Base-by-base conservation (phyloP, 106 monocot genomes). In the Dendrobium nobile region DNA sequence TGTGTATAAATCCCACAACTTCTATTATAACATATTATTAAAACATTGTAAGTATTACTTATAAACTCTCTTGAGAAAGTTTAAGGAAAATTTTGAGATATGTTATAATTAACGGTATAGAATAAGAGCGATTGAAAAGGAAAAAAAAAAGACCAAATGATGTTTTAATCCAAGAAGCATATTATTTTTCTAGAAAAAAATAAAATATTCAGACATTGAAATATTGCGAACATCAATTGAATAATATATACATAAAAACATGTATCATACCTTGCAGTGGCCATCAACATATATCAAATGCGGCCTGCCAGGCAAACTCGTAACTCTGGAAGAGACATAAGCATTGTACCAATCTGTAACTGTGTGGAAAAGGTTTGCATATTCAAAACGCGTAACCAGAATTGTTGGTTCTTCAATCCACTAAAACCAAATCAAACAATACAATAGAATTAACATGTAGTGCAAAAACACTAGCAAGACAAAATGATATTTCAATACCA, bases 321-420 rank as follows among this genome's bases (percentile, higher is more conserved):
- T 85, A 83, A 99, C 88, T 80, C 93, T 88, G 26, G 99, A 90
- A 82, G 89, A 88, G 73, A 83, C 91, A 87, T 99, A 99, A 54
- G 99, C 99, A 83, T 88, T 95, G 51, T 95, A 95, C 99, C 99
- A 99, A 85, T 99, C 99, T 6, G 99, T 99, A 74, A 93, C 85
- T 15, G 99, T 99, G 81, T 99, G 99, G 83, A 99, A 99, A 67
- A 99, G 82, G 79, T 99, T 99, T 80, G 99, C 99, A 84, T 99
- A 99, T 79, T 99, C 99, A 84, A 99, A 99, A 33, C 99, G 91
- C 28, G 95, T 99, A 59, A 99, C 93, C 47, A 99, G 28, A 83
- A 99, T 42, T 27, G 95, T 93, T 40, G 99, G 91, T 41, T 91
- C 93, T 41, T 95, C 91, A 82, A 99, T 88, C 95, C 92, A 95